Percentiles rank a stretch among this genome's conserved stretches.
Evolutionary conservation across 345 rosid genomes (phyloP).

Genomic region (Geranium brycei): DNA sequence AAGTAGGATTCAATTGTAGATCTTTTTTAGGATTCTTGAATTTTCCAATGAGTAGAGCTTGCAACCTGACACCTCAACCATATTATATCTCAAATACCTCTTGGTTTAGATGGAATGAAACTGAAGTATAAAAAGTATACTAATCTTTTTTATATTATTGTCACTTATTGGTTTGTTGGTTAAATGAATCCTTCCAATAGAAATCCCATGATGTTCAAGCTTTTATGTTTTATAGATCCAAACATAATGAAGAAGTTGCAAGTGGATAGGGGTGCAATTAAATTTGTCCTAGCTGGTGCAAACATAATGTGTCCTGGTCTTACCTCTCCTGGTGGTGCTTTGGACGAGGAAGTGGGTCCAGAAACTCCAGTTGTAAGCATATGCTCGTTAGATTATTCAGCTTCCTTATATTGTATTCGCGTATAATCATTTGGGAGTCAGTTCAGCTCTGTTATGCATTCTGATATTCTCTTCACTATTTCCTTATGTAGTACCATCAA

Average conservation of each 20-base stretch:
- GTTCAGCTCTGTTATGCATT: background rate
- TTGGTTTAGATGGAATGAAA: background rate
- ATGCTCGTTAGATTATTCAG: background rate
- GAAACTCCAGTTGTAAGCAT: conserved; percentile 85
- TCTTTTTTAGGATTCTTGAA: background rate
- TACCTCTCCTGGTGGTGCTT: conserved; percentile 88
- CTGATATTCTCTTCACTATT: background rate
- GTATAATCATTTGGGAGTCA: background rate
- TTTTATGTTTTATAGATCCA: conserved; percentile 45
- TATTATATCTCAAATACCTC: background rate
- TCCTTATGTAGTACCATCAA: background rate
- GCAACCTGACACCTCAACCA: background rate
- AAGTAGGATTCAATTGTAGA: background rate
- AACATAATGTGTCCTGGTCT: conserved; percentile 99
- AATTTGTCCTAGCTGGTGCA: conserved; percentile 91
- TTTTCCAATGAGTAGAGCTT: background rate
- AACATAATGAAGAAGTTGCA: conserved; percentile 86
- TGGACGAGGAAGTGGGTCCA: conserved; percentile 81
- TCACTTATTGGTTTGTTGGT: background rate
- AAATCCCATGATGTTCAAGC: background rate
- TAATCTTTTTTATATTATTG: background rate
- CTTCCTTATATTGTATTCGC: background rate
- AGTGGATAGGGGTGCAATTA: conserved; percentile 97
- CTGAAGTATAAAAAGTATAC: background rate
- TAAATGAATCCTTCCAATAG: background rate